Evolutionary conservation across 345 rosid species (phyloP).

Genomic region (Geranium brycei): DNA sequence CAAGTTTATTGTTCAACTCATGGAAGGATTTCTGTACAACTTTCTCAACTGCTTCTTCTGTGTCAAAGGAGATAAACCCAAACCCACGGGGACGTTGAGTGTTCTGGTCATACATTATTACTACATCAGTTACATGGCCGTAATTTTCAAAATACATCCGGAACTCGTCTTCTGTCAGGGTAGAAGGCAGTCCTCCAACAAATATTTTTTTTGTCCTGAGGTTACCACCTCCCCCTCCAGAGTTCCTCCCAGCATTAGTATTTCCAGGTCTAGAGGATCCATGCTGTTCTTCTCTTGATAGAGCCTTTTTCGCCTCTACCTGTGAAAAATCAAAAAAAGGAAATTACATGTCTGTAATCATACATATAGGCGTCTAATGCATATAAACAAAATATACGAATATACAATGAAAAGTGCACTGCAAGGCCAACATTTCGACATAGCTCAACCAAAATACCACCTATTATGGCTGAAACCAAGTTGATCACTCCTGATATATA

Average conservation of each 20-base stretch:
- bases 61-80: conserved; percentile 91
- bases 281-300: conserved; percentile 92
- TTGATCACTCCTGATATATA: too few species aligned
- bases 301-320: conserved; percentile 92
- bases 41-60: conserved; percentile 83
- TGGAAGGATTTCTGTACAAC: conserved; percentile 84
- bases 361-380: not conserved
- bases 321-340: conserved; percentile 10
- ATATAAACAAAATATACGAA: not conserved
- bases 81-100: conserved; percentile 93
- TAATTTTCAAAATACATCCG: conserved; percentile 74
- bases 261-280: conserved; percentile 47
- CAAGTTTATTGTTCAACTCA: conserved; percentile 88
- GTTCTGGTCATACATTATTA: conserved; percentile 90
- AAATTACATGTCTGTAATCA: not conserved
- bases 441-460: too few species aligned
- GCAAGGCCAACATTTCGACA: not conserved
- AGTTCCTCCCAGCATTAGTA: conserved; percentile 43
- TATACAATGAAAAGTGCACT: not conserved
- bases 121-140: conserved; percentile 86
- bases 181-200: conserved; percentile 92
- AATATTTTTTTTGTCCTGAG: conserved; percentile 81
- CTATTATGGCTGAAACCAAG: too few species aligned
- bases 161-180: conserved; percentile 68
- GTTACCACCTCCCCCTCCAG: conserved; percentile 43